A percentile compares a stretch with the other conserved stretches of the same genome.
Conservation (phyloP, 2,329 filamentous ascomycete species). For the Colletotrichum costaricense region DNA sequence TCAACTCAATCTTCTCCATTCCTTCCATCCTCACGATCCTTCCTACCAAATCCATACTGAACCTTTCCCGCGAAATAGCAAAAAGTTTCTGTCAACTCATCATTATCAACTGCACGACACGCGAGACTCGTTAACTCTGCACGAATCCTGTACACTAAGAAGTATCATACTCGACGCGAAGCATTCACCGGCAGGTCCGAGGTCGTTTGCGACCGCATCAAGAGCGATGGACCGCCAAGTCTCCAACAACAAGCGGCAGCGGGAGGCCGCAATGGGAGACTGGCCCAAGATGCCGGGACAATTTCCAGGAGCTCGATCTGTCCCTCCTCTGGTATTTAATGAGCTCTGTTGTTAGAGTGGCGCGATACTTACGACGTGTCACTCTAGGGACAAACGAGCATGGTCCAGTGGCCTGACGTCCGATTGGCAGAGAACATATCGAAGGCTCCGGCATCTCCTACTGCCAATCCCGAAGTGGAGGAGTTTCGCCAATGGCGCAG, state of each 20-base stretch:
- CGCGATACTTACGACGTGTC: neutral
- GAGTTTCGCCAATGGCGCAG: conserved; percentile 12
- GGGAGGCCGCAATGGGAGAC: neutral
- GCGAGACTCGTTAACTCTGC: neutral
- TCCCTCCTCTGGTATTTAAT: neutral
- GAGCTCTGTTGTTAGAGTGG: neutral
- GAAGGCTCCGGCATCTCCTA: neutral
- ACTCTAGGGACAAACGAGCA: neutral
- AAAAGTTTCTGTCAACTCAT: neutral
- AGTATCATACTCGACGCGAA: neutral
- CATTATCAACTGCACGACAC: too few relatives aligned
- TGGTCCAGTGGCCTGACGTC: neutral
- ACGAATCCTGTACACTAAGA: neutral
- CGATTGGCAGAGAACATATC: neutral
- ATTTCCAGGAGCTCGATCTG: neutral
- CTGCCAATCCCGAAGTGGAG: neutral
- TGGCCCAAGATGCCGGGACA: conserved; percentile 4
- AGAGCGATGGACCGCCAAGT: neutral
- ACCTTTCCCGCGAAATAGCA: too few relatives aligned
- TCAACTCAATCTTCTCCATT: neutral
- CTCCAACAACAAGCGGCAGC: neutral
- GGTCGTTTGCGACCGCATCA: neutral
- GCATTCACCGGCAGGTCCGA: neutral
- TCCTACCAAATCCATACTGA: too few relatives aligned
- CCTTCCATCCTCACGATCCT: too few relatives aligned